Evolutionary conservation across 2,329 filamentous ascomycete species (phyloP), one percentile per base, ranked within the genome.

Genomic region (Pestalotiopsis sp.): DNA sequence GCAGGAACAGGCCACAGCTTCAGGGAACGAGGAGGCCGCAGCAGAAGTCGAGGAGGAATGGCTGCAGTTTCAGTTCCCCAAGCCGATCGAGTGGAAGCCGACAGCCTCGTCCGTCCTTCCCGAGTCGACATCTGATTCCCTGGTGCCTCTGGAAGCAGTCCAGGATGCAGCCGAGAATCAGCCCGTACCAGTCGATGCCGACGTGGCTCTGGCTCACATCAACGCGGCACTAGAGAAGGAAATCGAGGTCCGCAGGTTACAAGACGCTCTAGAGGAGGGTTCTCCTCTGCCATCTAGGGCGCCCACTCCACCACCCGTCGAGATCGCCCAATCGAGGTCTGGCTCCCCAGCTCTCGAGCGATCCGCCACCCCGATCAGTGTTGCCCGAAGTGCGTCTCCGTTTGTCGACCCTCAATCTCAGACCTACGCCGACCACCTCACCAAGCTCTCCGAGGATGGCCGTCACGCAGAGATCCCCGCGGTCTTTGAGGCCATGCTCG

Each of bases 401-500:
- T 85, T 88, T 1, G 81, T 86, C 57, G 87, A 93, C 68, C 82
- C 87, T 38, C 91, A 93, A 74, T 90, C 89, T 1, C 85, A 88
- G 72, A 88, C 87, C 64, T 96, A 94, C 75, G 94, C 94, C 61
- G 89, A 93, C 62, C 92, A 95, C 73, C 89, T 99, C 20, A 87
- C 90, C 66, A 89, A 91, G 75, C 88, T 98, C 63, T 91, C 91
- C 4, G 86, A 91, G 67, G 84, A 88, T 73, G 87, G 90, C 67
- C 91, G 93, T 70, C 97, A 94, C 88, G 90, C 89, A 14, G 94
- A 98, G 78, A 96, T 99, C 60, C 95, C 95, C 0, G 90, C 91
- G 52, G 90, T 96, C 3, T 99, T 99, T 78, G 93, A 98, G 85
- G 89, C 91, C 36, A 93, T 98, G 90, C 87, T 98, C 71, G 90